These are phyloP conservation scores for Penicillium subrubescens DNA, from an alignment of 495 filamentous ascomycete species.

Conservation along the genomic window DNA sequence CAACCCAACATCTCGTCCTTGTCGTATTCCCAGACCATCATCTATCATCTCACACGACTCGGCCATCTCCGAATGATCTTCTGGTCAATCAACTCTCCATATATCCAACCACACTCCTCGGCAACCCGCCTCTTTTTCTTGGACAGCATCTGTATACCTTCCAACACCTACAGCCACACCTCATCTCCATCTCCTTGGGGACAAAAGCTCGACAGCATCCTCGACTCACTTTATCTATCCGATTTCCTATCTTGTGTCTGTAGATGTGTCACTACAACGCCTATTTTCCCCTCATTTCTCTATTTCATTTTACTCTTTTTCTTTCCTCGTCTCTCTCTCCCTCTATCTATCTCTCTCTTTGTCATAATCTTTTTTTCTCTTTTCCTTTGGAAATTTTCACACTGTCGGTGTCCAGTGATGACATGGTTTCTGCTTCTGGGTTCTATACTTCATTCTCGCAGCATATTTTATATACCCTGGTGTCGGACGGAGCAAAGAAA, in stretches of 20 bases:
- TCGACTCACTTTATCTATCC: background rate
- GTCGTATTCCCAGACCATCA: background rate
- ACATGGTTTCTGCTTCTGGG: background rate
- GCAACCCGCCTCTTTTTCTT: slow-evolving; percentile 8
- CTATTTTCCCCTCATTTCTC: slow-evolving; percentile 18
- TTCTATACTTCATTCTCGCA: slow-evolving; percentile 23
- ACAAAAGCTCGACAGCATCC: slow-evolving; percentile 3
- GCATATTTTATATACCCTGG: slow-evolving; percentile 42
- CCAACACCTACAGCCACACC: slow-evolving; percentile 4
- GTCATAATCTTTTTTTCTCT: slow-evolving; percentile 8
- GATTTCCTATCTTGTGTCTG: slow-evolving; percentile 16
- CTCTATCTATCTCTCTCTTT: slow-evolving; percentile 13
- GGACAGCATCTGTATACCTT: slow-evolving; percentile 19
- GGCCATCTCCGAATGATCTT: background rate
- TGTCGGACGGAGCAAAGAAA: slow-evolving; percentile 29
- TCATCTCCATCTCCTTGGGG: background rate
- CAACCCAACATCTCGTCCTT: background rate
- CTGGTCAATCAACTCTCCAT: slow-evolving; percentile 5
- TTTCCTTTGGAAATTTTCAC: slow-evolving; percentile 21
- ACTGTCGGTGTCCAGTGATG: slow-evolving; percentile 8
- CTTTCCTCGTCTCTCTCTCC: slow-evolving; percentile 23
- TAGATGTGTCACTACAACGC: slow-evolving; percentile 19
- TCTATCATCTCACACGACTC: background rate
- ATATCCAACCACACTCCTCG: slow-evolving; percentile 10
- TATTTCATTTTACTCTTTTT: slow-evolving; percentile 11